Evolutionary conservation across 2,329 filamentous ascomycete genomes (phyloP).

Genomic region (Arthroderma sp.): DNA sequence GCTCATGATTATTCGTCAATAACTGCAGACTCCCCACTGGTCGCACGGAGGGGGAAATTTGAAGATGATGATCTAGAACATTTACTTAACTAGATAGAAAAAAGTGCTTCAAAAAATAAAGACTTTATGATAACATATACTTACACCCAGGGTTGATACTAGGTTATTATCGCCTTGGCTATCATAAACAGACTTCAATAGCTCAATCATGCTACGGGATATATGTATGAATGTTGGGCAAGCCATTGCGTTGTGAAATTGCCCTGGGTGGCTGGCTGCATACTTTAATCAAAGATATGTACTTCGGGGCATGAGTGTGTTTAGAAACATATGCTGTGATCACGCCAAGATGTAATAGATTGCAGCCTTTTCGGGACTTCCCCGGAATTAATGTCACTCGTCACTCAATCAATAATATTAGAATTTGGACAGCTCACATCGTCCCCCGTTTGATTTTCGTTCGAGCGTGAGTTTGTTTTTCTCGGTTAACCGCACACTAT

Average conservation of each 20-base stretch:
- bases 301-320: neutral
- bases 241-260: neutral
- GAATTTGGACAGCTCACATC: neutral
- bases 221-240: neutral
- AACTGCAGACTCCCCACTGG: slow-evolving; percentile 26
- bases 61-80: slow-evolving; percentile 5
- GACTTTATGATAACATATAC: too few species aligned
- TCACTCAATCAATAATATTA: too few species aligned
- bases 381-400: neutral
- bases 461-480: neutral
- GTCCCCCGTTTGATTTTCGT: neutral
- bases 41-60: slow-evolving; percentile 25
- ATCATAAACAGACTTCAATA: neutral
- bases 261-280: neutral
- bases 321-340: neutral
- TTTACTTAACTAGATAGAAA: neutral
- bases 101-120: neutral
- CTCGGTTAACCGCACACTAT: neutral
- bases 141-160: neutral
- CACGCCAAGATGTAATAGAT: neutral
- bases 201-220: too few species aligned
- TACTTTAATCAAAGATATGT: neutral
- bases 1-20: slow-evolving; percentile 42
- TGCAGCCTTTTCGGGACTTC: neutral
- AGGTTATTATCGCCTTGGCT: neutral